Evolutionary conservation across 768 basidiomycete genomes (phyloP), one percentile per base, ranked within the genome.

Genomic region (Boletus insuetus): DNA sequence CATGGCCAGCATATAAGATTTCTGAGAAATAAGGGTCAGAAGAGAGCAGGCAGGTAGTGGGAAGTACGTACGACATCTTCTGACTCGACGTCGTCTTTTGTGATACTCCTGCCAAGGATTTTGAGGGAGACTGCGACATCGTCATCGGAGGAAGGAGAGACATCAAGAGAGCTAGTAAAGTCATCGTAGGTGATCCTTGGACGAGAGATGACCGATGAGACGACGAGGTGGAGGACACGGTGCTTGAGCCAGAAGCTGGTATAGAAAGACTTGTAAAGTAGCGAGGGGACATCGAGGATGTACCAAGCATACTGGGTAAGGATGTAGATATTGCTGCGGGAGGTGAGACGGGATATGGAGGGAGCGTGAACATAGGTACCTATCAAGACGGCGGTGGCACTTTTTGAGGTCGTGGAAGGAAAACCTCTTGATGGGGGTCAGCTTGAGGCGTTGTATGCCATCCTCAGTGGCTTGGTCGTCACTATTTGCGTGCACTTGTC

Each of bases 231-330:
- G 1, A 82, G 69, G 17, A 84, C 50, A 2, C 73, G 75, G 58
- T 85, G 82, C 44, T 70, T 73, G 10, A 75, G 69, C 76, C 79
- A 83, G 53, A 85, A 82, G 0, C 69, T 55, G 1, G 55, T 55
- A 61, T 76, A 88, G 49, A 76, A 79, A 1, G 73, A 68, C 14
- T 49, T 46, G 58, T 89, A 89, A 3, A 51, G 34, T 1, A 48
- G 43, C 0, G 81, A 76, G 0, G 87, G 85, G 2, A 57, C 55
- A 12, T 77, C 75, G 3, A 90, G 74, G 51, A 89, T 85, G 58
- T 90, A 90, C 87, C 87, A 90, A 0, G 87, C 85, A 66, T 70
- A 66, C 42, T 74, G 43, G 0, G 88, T 89, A 43, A 79, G 77
- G 29, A 90, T 68, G 56, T 85, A 89, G 3, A 89, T 78, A 55